Conservation (phyloP, 495 filamentous ascomycete genomes). For the Podospora anserina region DNA sequence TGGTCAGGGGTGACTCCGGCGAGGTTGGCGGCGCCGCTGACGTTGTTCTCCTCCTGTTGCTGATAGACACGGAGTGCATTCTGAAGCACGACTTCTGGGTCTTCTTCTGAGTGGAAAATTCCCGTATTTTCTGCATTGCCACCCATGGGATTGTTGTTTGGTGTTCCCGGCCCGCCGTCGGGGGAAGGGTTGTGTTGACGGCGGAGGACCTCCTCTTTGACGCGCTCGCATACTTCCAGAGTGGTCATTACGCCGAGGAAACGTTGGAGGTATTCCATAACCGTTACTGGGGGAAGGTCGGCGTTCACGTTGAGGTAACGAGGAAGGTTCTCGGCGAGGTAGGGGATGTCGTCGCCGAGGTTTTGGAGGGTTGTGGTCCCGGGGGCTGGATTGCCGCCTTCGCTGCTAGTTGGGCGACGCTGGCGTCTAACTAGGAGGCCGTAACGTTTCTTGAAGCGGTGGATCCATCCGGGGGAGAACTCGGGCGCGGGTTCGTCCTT, state of each 20-base stretch:
- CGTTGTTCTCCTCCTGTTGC: slow-evolving; percentile 47
- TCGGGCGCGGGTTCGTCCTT: slow-evolving; percentile 49
- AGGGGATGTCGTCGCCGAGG: slow-evolving; percentile 47
- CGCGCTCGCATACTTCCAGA: slow-evolving; percentile 47
- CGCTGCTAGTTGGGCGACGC: slow-evolving; percentile 36
- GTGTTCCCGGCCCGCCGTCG: neutral
- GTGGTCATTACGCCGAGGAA: slow-evolving; percentile 46
- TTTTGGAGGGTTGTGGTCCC: slow-evolving; percentile 30
- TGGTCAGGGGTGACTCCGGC: slow-evolving; percentile 11
- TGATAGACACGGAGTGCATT: slow-evolving; percentile 48
- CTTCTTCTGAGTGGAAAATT: slow-evolving; percentile 38
- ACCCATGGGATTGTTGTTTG: slow-evolving; percentile 6
- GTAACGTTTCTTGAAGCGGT: slow-evolving; percentile 54
- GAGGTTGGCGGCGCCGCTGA: slow-evolving; percentile 43
- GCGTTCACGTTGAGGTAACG: slow-evolving; percentile 47
- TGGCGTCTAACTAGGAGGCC: slow-evolving; percentile 49
- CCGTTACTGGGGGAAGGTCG: slow-evolving; percentile 46
- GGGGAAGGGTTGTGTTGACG: slow-evolving; percentile 18
- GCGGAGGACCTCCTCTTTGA: slow-evolving; percentile 49
- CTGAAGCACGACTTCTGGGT: slow-evolving; percentile 49
- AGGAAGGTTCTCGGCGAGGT: slow-evolving; percentile 48
- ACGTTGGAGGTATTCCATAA: slow-evolving; percentile 45
- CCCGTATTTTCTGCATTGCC: slow-evolving; percentile 21
- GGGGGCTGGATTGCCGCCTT: neutral
- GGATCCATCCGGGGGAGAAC: slow-evolving; percentile 55